Base-by-base conservation (phyloP, 1,284 basidiomycete genomes). In the Vanrija sp. region DNA sequence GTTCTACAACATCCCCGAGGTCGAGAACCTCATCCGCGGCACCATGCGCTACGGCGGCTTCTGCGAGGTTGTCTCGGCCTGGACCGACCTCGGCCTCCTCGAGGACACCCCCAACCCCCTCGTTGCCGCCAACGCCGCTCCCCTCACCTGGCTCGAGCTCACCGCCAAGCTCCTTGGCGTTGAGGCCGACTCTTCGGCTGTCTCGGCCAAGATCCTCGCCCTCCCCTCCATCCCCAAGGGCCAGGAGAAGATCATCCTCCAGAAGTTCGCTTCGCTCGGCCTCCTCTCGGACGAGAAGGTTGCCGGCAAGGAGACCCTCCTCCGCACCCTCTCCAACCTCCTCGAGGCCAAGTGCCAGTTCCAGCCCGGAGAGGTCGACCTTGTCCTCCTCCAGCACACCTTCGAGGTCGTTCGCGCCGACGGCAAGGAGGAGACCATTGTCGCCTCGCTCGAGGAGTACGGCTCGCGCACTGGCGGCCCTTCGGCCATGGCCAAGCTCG, bases 351-450 rank as follows among this genome's bases (percentile, higher is more conserved):
- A 96, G 75, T 97, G 96, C 88, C 84, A 86, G 75, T 98, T 97
- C 79, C 88, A 86, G 61, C 79, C 83, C 46, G 91, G 91, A 61
- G 94, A 98, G 79, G 86, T 92, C 19, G 95, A 98, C 77, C 85
- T 98, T 64, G 91, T 98, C 65, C 91, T 97, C 85, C 85, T 98
- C 51, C 94, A 98, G 79, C 95, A 98, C 84, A 95, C 94, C 79
- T 96, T 97, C 72, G 79, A 89, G 66, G 86, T 96, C 46, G 84
- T 91, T 73, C 89, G 88, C 83, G 80, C 83, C 39, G 89, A 95
- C 71, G 92, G 93, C 51, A 83, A 79, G 48, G 80, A 89, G 85
- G 84, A 95, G 81, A 93, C 86, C 29, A 79, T 92, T 69, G 97
- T 94, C 8, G 90, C 91, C 45, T 94, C 94, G 23, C 82, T 98